phyloP scores from a whole-genome alignment of 345 rosid species.

The Mangifera indica region DNA sequence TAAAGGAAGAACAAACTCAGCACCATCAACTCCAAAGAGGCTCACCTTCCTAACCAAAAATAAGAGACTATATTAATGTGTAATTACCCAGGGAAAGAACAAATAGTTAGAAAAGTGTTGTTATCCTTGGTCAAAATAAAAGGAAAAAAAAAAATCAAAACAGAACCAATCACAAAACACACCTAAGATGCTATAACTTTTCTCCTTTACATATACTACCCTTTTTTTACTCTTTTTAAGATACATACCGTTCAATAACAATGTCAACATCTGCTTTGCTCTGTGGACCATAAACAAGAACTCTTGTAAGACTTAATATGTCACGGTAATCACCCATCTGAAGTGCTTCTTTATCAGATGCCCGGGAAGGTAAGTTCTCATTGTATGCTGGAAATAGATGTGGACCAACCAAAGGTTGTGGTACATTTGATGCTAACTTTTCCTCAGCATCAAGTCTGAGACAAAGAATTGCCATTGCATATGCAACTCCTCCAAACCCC shows the following conservation, averaged over 20 bases:
- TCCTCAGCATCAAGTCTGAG: constrained; percentile 62
- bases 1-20: constrained; percentile 21
- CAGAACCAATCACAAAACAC: not conserved
- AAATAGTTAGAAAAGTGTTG: not conserved
- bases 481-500: constrained; percentile 87
- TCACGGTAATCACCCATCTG: constrained; percentile 94
- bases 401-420: constrained; percentile 31
- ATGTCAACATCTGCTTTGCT: constrained; percentile 89
- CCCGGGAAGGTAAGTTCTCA: constrained; percentile 41
- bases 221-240: not conserved
- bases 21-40: not conserved
- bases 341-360: constrained; percentile 70
- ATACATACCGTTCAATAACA: constrained; percentile 58
- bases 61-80: constrained; percentile 8
- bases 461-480: constrained; percentile 88
- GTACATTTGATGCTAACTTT: constrained; percentile 30
- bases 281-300: constrained; percentile 80
- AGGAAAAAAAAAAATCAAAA: not conserved
- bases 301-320: constrained; percentile 93
- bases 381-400: constrained; percentile 32
- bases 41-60: not conserved
- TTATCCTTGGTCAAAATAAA: not conserved
- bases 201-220: not conserved
- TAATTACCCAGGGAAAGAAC: not conserved
- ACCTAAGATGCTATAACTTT: not conserved